Evolutionary conservation across 352 stramenopile genomes (phyloP).

Genomic region (Phytophthora tentaculata): DNA sequence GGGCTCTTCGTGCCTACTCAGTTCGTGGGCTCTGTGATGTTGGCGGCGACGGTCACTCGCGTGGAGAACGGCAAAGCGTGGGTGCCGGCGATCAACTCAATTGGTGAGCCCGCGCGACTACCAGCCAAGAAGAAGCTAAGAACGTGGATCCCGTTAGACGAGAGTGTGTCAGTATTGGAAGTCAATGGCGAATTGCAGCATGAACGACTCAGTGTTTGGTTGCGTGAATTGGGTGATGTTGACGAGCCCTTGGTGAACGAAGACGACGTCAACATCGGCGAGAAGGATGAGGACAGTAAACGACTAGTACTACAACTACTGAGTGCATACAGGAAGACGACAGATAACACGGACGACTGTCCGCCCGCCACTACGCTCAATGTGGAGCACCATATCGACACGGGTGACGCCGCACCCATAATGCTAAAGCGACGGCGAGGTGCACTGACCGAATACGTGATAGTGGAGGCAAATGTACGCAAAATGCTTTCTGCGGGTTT

Average conservation of each 20-base stretch:
- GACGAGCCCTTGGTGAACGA: not conserved
- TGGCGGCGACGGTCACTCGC: not conserved
- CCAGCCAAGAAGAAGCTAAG: slow-evolving; percentile 2
- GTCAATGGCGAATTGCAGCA: no score
- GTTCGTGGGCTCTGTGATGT: not conserved
- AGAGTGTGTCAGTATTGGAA: not conserved
- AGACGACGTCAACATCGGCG: not conserved
- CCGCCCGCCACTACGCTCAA: no score
- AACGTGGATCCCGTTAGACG: not conserved
- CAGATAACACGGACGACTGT: no score
- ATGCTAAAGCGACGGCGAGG: no score
- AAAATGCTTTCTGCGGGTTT: no score
- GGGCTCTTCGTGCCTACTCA: no score
- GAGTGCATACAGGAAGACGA: not conserved
- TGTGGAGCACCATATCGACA: no score
- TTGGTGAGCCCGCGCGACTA: not conserved
- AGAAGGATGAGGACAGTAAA: not conserved
- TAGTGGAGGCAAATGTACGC: no score
- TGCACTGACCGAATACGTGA: no score
- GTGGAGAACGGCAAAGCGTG: not conserved
- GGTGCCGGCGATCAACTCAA: not conserved
- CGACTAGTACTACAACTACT: not conserved
- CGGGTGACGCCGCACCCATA: not conserved
- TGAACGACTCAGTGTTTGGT: no score
- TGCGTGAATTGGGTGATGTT: no score